Evolutionary conservation across 2,329 filamentous ascomycete genomes (phyloP), one percentile per base, ranked within the genome.

Genomic region (Pestalotiopsis sp.): DNA sequence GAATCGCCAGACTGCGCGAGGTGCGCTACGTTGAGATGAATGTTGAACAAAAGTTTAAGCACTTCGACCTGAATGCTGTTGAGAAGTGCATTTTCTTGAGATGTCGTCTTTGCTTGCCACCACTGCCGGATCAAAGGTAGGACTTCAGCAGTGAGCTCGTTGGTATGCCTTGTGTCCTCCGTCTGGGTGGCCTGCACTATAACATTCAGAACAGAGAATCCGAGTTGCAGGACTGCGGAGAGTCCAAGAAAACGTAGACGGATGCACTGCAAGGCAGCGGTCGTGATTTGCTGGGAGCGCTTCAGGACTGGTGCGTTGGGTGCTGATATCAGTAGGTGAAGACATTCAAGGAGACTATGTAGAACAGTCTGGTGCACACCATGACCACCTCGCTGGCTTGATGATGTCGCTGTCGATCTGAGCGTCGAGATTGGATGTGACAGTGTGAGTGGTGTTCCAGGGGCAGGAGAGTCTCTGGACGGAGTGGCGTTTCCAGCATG

Each of bases 141-240:
- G 7, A 95, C 78, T 6, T 88, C 85, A 67, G 84, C 82, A 17
- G 92, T 85, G 49, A 91, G 81, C 41, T 83, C 84, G 71, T 87
- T 87, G 3, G 91, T 88, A 66, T 94, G 83, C 0, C 83, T 79
- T 14, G 91, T 85, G 70, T 93, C 87, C 75, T 97, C 92, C 61
- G 91, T 89, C 68, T 92, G 86, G 2, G 89, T 87, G 68, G 86
- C 87, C 52, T 86, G 82, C 63, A 97, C 83, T 5, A 97, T 79
- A 64, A 85, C 83, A 80, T 97, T 97, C 75, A 98, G 84, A 58
- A 91, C 87, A 58, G 89, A 89, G 77, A 98, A 94, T 17, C 92
- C 91, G 68, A 91, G 82, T 75, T 92, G 91, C 73, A 94, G 92
- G 65, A 90, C 82, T 73, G 87, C 87, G 60, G 89, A 88, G 57